Evolutionary conservation across 805 yeast genomes (phyloP).

Genomic region (Suhomyces tanzawaensis): DNA sequence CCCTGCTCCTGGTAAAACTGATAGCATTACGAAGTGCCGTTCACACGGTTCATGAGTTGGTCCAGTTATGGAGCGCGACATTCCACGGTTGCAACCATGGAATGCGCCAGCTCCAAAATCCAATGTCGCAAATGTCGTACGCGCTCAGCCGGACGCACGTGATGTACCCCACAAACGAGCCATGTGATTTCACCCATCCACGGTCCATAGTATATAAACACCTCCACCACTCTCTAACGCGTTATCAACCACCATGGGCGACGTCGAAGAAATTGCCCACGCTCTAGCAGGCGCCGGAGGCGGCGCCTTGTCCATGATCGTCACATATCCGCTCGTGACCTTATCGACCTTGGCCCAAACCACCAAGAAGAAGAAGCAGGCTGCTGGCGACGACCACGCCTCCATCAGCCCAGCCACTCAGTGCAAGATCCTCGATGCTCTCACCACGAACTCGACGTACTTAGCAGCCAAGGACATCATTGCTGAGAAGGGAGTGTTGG

Average conservation of each 20-base stretch:
- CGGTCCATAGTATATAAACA: slow-evolving; percentile 11
- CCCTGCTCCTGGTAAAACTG: too few species aligned
- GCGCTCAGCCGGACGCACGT: not conserved
- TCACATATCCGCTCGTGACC: slow-evolving; percentile 88
- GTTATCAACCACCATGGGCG: slow-evolving; percentile 22
- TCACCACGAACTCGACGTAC: slow-evolving; percentile 17
- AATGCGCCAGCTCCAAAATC: not conserved
- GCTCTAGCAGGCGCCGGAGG: slow-evolving; percentile 96
- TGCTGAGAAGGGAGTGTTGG: slow-evolving; percentile 58
- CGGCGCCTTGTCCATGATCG: slow-evolving; percentile 81
- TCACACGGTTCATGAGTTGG: too few species aligned
- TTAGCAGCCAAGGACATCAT: slow-evolving; percentile 42
- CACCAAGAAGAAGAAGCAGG: slow-evolving; percentile 29
- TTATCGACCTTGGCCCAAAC: slow-evolving; percentile 88
- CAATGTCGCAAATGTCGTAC: not conserved
- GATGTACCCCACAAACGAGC: slow-evolving; percentile 5
- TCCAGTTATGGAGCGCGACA: too few species aligned
- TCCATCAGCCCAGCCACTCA: slow-evolving; percentile 14
- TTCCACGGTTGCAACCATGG: too few species aligned
- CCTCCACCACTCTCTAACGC: not conserved
- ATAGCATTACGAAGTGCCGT: too few species aligned
- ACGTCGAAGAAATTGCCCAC: slow-evolving; percentile 62
- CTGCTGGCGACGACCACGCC: slow-evolving; percentile 11
- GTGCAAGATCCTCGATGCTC: slow-evolving; percentile 15
- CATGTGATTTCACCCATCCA: slow-evolving; percentile 9